Base-by-base conservation (phyloP, 176 grass and related monocot genomes). In the maize (Zea mays) region DNA sequence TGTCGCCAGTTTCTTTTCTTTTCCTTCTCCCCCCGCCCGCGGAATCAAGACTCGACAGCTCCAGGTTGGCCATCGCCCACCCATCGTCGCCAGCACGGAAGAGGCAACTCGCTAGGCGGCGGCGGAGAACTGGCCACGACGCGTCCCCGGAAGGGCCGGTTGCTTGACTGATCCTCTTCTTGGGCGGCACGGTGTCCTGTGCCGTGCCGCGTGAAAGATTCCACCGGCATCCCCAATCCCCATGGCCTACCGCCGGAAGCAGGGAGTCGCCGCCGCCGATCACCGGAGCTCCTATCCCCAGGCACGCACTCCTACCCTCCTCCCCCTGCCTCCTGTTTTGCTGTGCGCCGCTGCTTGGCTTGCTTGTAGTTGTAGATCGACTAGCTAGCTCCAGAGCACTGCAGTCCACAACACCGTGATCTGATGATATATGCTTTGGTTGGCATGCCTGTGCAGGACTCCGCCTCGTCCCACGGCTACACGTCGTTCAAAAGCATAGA, bases 401-500 rank as follows among this genome's bases (percentile, higher is more conserved):
- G 21, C 7, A 20, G 14, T 21, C 55, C 55, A 58, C 55, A 21
- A 58, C 55, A 58, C 55, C 55, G n/a, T 54, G 55, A 20, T 64
- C 15, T 37, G 4, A 10, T 3, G 10, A 2, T 3, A 60, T 35
- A 5, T 2, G 59, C 10, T 35, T 62, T 13, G 46, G 44, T 46
- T 67, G 41, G 54, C 39, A 52, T 60, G 3, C 68, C 8, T 17
- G 45, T 69, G 2, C 33, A 97, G 95, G 83, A 77, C n/a, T 71
- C 64, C 73, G 68, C 74, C 72, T 85, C 81, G 2, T 71, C 86
- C 2, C 58, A 86, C 59, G 86, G 83, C 67, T 92, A 98, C 84
- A 94, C 87, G 20, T 94, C 95, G 0, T 87, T 94, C 67, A 90
- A 85, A 64, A 92, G 6, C 72, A 59, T 94, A 12, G 88, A 88